Evolutionary conservation across 768 basidiomycete genomes (phyloP).

Genomic region (Suillus fuscotomentosus): DNA sequence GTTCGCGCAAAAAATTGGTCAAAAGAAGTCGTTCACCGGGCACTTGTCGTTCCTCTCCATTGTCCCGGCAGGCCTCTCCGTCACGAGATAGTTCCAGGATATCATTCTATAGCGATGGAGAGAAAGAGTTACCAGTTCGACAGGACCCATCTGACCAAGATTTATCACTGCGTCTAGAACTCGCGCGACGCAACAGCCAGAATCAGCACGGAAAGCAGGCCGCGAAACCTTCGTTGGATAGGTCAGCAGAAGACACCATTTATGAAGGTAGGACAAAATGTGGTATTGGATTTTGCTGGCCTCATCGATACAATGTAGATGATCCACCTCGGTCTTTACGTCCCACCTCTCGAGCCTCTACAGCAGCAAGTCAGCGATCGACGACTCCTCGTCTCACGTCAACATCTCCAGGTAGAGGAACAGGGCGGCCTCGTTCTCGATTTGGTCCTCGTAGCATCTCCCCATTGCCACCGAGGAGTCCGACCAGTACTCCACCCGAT

Average conservation of each 20-base stretch:
- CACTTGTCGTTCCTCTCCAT: conserved; percentile 32
- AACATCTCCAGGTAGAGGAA: conserved; percentile 34
- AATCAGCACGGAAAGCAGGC: conserved; percentile 59
- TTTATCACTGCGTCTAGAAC: conserved; percentile 70
- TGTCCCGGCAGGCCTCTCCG: conserved; percentile 33
- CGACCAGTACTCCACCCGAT: conserved; percentile 16
- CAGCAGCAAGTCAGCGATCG: conserved; percentile 38
- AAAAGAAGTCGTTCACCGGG: conserved; percentile 47
- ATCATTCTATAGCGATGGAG: conserved; percentile 39
- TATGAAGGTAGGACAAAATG: conserved; percentile 62
- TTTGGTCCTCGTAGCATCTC: conserved; percentile 77
- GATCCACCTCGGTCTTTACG: conserved; percentile 55
- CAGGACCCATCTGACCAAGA: conserved; percentile 75
- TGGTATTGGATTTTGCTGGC: background rate
- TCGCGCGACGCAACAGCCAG: conserved; percentile 83
- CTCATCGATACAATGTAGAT: conserved; percentile 38
- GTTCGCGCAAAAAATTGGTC: conserved; percentile 46
- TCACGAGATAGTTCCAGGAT: conserved; percentile 42
- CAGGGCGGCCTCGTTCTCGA: conserved; percentile 48
- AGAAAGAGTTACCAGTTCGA: conserved; percentile 40
- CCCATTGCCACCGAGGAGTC: conserved; percentile 55
- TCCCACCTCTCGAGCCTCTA: conserved; percentile 54
- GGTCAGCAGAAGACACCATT: conserved; percentile 62
- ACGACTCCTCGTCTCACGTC: conserved; percentile 49
- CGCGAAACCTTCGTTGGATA: conserved; percentile 40